Evolutionary conservation across 495 filamentous ascomycete species (phyloP), one percentile per base, ranked within the genome.

Genomic region (Xylaria sp.): DNA sequence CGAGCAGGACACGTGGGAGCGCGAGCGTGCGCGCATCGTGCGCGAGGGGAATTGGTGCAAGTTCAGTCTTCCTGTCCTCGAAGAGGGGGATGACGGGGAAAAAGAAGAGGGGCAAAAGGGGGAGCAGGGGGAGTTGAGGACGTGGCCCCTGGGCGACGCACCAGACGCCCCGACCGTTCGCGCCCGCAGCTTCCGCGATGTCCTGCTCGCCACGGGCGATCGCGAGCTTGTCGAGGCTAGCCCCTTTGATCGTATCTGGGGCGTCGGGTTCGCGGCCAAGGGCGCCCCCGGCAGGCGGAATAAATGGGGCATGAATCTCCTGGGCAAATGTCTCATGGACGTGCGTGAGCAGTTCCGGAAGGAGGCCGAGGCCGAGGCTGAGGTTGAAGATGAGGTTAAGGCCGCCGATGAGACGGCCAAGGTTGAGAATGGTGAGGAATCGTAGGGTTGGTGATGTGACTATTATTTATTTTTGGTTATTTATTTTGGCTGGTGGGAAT

Each of bases 191-290:
- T 75, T 88, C 68, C 81, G 77, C 67, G 78, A 77, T 67, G 73
- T 80, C 73, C 70, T 93, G 52, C 73, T 92, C 52, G 80, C 69
- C 26, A 93, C 91, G 1, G 89, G 86, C 8, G 83, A 86, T 7
- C 78, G 85, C 61, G 86, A 90, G 79, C 65, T 93, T 11, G 88
- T 92, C 3, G 91, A 92, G 81, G 89, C 89, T 57, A 82, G 82
- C 69, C 89, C 90, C 53, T 82, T 78, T 66, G 90, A 93, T 79
- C 74, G 81, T 33, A 86, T 92, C 67, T 93, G 90, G 91, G 91
- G 91, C 8, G 78, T 93, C 41, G 91, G 91, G 15, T 91, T 88
- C 76, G 78, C 72, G 2, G 83, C 82, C 40, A 79, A 74, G 35
- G 82, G 83, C 71, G 90, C 89, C 0, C 82, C 76, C 64, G 65